Conservation (phyloP, 2,329 filamentous ascomycete species). For the Scedosporium minutisporum region DNA sequence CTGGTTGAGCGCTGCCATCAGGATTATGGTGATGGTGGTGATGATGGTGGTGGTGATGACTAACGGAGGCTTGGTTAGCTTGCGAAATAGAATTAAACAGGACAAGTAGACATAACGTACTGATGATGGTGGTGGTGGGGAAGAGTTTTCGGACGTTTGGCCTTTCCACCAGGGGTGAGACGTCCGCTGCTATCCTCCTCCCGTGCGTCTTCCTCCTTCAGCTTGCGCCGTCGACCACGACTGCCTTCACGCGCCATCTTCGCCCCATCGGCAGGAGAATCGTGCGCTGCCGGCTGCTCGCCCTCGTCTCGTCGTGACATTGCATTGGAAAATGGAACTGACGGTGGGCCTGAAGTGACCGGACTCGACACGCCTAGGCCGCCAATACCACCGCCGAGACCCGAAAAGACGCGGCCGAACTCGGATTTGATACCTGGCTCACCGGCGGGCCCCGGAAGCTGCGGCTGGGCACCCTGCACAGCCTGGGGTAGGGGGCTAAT, state of each 20-base stretch:
- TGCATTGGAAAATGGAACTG: conserved; percentile 35
- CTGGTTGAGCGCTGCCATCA: conserved; percentile 35
- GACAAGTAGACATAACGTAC: conserved; percentile 17
- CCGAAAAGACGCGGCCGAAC: conserved; percentile 88
- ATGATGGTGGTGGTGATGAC: conserved; percentile 40
- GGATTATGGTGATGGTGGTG: conserved; percentile 46
- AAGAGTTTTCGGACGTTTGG: conserved; percentile 59
- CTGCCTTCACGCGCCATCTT: conserved; percentile 24
- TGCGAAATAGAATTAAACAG: not conserved
- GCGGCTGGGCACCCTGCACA: conserved; percentile 81
- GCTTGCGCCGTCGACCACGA: conserved; percentile 30
- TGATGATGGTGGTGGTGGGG: conserved; percentile 59
- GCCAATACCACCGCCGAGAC: conserved; percentile 59
- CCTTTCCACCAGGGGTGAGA: conserved; percentile 46
- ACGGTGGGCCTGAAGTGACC: conserved; percentile 27
- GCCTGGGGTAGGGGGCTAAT: conserved; percentile 86
- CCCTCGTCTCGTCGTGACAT: conserved; percentile 43
- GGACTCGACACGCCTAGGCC: conserved; percentile 43
- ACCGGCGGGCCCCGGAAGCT: conserved; percentile 65
- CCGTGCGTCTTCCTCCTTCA: conserved; percentile 64
- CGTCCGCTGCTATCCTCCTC: conserved; percentile 56
- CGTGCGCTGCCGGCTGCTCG: conserved; percentile 30
- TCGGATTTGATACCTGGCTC: conserved; percentile 91
- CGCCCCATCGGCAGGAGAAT: conserved; percentile 29
- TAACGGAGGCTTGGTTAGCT: conserved; percentile 11